A percentile compares a stretch with the other conserved stretches of the same genome.
Evolutionary conservation across 2,329 filamentous ascomycete species (phyloP).

Genomic region (Pseudogymnoascus pannorum): DNA sequence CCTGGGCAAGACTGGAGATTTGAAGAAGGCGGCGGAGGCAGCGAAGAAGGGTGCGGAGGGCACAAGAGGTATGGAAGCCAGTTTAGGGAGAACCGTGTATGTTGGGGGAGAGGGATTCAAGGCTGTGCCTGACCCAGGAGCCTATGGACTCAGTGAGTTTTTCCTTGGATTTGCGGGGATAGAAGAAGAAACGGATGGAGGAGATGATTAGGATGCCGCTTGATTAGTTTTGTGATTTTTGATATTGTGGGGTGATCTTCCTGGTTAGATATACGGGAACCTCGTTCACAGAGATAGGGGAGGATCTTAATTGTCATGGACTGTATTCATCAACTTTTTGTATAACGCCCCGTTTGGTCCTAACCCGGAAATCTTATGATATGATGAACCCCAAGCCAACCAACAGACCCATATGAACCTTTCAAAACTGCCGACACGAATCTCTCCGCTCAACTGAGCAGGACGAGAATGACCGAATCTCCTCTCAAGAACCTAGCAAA

Average conservation of each 20-base stretch:
- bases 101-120: conserved; percentile 69
- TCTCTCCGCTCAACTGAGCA: conserved; percentile 27
- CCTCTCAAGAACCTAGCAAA: conserved; percentile 30
- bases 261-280: background rate
- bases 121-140: conserved; percentile 72
- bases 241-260: conserved; percentile 5
- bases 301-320: conserved; percentile 8
- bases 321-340: conserved; percentile 21
- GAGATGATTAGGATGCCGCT: background rate
- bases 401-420: conserved; percentile 9
- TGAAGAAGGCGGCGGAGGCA: conserved; percentile 67
- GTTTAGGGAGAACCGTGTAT: conserved; percentile 75
- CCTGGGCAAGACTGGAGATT: conserved; percentile 55
- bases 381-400: conserved; percentile 10
- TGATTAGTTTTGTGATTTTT: conserved; percentile 1
- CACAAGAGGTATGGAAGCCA: conserved; percentile 89
- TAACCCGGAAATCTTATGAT: conserved; percentile 9
- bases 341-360: conserved; percentile 9
- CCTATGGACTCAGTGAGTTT: conserved; percentile 68
- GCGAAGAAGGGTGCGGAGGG: conserved; percentile 68
- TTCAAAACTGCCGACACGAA: conserved; percentile 7
- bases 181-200: conserved; percentile 15
- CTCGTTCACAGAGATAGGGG: background rate
- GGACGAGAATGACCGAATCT: conserved; percentile 31
- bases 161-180: conserved; percentile 64